These are phyloP conservation scores for Podospora pseudocomata DNA, from an alignment of 495 filamentous ascomycete species.

Conservation along the genomic window DNA sequence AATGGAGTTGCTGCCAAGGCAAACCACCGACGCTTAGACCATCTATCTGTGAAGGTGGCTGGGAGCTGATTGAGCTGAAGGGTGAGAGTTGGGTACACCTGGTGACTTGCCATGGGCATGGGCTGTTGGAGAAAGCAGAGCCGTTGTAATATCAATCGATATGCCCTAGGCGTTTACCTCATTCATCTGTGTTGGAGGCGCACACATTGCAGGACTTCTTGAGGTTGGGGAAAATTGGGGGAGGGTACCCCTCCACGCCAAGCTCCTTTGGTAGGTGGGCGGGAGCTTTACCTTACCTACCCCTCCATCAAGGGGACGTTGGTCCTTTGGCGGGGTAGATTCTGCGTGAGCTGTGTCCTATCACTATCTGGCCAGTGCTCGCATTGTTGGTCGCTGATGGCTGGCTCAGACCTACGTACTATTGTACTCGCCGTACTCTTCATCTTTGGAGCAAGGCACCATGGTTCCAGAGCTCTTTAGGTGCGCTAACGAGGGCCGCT, in stretches of 20 bases:
- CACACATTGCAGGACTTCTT: not conserved
- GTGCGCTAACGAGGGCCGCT: not conserved
- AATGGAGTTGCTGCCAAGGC: too few relatives aligned
- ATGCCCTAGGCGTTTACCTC: too few relatives aligned
- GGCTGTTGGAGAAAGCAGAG: too few relatives aligned
- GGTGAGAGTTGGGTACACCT: too few relatives aligned
- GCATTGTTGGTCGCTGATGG: not conserved
- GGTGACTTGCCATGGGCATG: too few relatives aligned
- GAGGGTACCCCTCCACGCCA: slow-evolving; percentile 4
- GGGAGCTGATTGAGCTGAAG: not conserved
- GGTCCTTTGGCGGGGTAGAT: slow-evolving; percentile 4
- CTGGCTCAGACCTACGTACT: not conserved
- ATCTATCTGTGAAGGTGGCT: not conserved
- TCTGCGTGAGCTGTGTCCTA: not conserved
- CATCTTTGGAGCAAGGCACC: too few relatives aligned
- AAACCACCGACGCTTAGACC: not conserved
- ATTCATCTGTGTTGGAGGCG: not conserved
- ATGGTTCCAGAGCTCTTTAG: not conserved
- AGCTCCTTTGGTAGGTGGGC: not conserved
- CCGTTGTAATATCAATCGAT: too few relatives aligned
- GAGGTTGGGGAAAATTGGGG: slow-evolving; percentile 6
- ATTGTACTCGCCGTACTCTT: not conserved
- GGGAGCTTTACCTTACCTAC: slow-evolving; percentile 2
- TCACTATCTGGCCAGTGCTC: not conserved
- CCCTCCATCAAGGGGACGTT: not conserved